Evolutionary conservation across 768 basidiomycete genomes (phyloP).

Genomic region (Rhizopogon vinicolor): DNA sequence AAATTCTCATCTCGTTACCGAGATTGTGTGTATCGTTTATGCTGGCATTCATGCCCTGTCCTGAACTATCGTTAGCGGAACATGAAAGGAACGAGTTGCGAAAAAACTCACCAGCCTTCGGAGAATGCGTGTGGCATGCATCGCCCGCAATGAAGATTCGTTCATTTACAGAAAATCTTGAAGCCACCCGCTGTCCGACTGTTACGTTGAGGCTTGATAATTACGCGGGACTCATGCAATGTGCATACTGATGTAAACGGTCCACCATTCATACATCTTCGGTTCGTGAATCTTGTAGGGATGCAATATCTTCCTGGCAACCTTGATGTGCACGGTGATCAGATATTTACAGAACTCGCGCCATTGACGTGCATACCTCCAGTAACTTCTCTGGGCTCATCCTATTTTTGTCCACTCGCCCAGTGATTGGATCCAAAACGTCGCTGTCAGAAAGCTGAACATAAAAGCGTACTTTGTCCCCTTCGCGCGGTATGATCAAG

Average conservation of each 20-base stretch:
- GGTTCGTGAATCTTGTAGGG: slow-evolving; percentile 51
- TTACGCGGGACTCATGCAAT: neutral
- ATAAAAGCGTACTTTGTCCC: slow-evolving; percentile 64
- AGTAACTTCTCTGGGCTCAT: slow-evolving; percentile 48
- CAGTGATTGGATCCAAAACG: slow-evolving; percentile 37
- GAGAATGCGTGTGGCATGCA: slow-evolving; percentile 66
- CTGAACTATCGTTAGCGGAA: slow-evolving; percentile 20
- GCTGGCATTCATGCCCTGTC: slow-evolving; percentile 75
- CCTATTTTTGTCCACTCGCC: slow-evolving; percentile 50
- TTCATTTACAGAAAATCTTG: slow-evolving; percentile 52
- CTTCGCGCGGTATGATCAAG: slow-evolving; percentile 72
- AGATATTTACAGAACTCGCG: neutral
- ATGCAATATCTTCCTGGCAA: slow-evolving; percentile 48
- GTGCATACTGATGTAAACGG: slow-evolving; percentile 58
- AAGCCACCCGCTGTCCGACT: slow-evolving; percentile 76
- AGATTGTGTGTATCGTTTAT: slow-evolving; percentile 76
- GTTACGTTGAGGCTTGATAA: neutral
- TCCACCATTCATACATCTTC: slow-evolving; percentile 62
- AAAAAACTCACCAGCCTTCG: slow-evolving; percentile 47
- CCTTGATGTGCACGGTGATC: slow-evolving; percentile 28
- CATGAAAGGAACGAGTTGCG: neutral
- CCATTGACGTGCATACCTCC: slow-evolving; percentile 31
- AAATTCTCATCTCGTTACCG: slow-evolving; percentile 23
- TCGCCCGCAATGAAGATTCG: slow-evolving; percentile 76
- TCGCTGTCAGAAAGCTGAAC: slow-evolving; percentile 56